Base-by-base conservation (phyloP, 2,329 filamentous ascomycete genomes). In the Onygenales sp. region DNA sequence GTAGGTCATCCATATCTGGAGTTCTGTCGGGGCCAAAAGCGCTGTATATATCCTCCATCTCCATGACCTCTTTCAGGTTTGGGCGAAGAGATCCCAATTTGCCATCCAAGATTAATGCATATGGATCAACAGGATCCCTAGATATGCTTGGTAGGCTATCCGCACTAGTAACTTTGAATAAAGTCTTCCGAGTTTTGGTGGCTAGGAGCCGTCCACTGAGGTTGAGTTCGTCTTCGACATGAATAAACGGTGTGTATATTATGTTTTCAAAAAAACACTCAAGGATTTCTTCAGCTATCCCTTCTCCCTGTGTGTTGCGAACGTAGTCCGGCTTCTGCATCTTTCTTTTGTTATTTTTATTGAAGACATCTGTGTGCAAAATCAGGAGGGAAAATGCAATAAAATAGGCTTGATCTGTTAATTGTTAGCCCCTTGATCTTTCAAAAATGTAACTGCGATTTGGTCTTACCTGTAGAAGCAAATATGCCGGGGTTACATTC, bases 221-320 rank as follows among this genome's bases (percentile, higher is more conserved):
- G 61, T 86, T 88, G 56, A 88, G 77, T 61, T 95, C 90, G 65
- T 95, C 91, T 68, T 98, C 93, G 45, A 96, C 90, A 64, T 95
- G 90, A 60, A 98, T 96, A 66, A 98, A 98, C 2, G 93, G 93
- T 1, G 93, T 98, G 67, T 98, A 98, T 54, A 87, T 88, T 60
- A 98, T 95, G 66, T 98, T 98, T 74, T 98, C 93, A 71, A 97
- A 98, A 66, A 98, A 94, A 66, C 92, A 96, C 63, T 90, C 90
- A 11, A 97, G 76, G 42, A 97, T 87, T 59, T 97, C 92, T 59
- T 94, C 88, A 51, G 87, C 88, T n/a, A 97, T 87, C 11, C 89
- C 89, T 66, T 97, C 91, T 2, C 88, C 90, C 21, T 84, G 84
- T 0, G 91, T 94, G 67, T 97, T 97, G 70, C 94, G 96, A 61